phyloP scores from a whole-genome alignment of 1,139 yeast species.

The Suhomyces chickasaworum region DNA sequence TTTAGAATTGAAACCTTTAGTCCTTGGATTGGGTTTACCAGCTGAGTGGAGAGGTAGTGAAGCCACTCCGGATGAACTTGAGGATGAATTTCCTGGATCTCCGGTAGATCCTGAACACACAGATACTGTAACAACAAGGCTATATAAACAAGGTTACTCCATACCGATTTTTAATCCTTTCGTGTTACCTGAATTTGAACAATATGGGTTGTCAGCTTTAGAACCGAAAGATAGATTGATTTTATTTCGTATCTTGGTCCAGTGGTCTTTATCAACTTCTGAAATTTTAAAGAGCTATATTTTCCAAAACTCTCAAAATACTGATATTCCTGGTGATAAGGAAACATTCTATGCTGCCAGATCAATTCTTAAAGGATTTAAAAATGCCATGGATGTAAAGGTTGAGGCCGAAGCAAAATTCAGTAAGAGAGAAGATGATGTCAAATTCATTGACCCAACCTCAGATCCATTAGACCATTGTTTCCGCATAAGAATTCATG shows the following conservation, averaged over 20 bases:
- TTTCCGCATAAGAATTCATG: conserved; percentile 39
- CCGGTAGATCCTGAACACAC: conserved; percentile 44
- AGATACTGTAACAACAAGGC: conserved; percentile 32
- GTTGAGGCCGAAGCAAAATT: conserved; percentile 36
- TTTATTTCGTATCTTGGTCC: conserved; percentile 46
- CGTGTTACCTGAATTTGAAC: conserved; percentile 40
- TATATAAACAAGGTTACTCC: conserved; percentile 10
- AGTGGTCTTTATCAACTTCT: conserved; percentile 52
- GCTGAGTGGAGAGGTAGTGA: conserved; percentile 20
- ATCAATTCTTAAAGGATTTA: conserved; percentile 40
- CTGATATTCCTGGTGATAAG: conserved; percentile 48
- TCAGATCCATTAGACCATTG: conserved; percentile 45
- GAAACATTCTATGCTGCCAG: conserved; percentile 48
- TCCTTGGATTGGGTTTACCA: conserved; percentile 24
- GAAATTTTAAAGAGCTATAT: conserved; percentile 44
- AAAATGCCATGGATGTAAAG: conserved; percentile 35
- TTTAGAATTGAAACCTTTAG: conserved; percentile 42
- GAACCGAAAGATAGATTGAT: conserved; percentile 49
- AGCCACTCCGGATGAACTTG: conserved; percentile 16
- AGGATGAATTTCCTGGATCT: conserved; percentile 16
- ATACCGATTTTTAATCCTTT: conserved; percentile 35
- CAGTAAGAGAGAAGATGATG: conserved; percentile 33
- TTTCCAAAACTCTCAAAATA: conserved; percentile 31
- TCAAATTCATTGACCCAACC: conserved; percentile 44
- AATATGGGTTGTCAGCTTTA: conserved; percentile 47